These are phyloP conservation scores for Podila epigama DNA, from an alignment of 192 early-diverging fungal genomes.

Conservation along the genomic window DNA sequence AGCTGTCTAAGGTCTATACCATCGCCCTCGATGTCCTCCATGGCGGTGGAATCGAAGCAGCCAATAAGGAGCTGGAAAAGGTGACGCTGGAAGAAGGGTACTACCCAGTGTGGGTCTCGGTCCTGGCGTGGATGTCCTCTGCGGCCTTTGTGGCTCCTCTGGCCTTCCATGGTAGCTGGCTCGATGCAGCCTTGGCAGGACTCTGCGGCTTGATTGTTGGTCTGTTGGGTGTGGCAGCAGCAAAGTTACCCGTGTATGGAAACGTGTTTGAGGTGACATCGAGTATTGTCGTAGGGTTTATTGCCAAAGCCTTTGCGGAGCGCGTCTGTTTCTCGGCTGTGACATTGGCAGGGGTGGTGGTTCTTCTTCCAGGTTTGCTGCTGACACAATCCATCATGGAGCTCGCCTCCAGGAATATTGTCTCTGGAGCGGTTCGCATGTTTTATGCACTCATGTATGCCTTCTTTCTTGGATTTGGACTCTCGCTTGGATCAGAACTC, in stretches of 20 bases:
- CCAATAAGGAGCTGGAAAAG: constrained; percentile 60
- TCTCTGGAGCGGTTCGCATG: constrained; percentile 86
- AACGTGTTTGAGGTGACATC: constrained; percentile 79
- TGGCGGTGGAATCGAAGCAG: constrained; percentile 64
- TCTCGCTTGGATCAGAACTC: constrained; percentile 62
- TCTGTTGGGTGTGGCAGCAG: constrained; percentile 66
- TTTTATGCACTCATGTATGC: constrained; percentile 83
- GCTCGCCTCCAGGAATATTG: constrained; percentile 85
- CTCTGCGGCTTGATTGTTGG: constrained; percentile 60
- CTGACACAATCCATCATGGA: constrained; percentile 90
- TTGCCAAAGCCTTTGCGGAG: constrained; percentile 64
- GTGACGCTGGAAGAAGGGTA: constrained; percentile 53
- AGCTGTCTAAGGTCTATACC: constrained; percentile 69
- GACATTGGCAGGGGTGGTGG: constrained; percentile 65
- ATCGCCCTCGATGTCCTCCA: constrained; percentile 70
- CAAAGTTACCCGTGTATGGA: constrained; percentile 65
- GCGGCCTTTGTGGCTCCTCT: constrained; percentile 64
- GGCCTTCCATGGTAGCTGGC: constrained; percentile 63
- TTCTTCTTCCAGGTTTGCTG: constrained; percentile 75
- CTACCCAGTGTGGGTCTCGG: constrained; percentile 48
- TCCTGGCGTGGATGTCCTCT: constrained; percentile 26
- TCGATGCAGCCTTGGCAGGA: constrained; percentile 54
- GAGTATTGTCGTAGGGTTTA: constrained; percentile 67
- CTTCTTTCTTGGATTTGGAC: constrained; percentile 78
- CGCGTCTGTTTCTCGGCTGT: constrained; percentile 71